These are phyloP conservation scores for Trifolium fragiferum DNA, from an alignment of 306 rosid genomes.

Conservation along the genomic window DNA sequence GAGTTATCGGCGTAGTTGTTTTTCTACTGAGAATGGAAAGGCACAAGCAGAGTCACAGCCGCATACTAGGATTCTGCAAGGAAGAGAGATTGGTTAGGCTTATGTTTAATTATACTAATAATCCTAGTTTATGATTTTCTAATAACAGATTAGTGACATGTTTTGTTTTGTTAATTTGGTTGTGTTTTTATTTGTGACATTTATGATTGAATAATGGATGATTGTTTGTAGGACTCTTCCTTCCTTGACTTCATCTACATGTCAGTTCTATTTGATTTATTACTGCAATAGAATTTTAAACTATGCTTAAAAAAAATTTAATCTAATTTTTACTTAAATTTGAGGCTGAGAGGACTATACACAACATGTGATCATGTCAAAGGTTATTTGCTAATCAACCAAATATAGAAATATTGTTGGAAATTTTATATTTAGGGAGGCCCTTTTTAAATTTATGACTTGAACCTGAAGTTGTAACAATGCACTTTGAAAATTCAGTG, in stretches of 20 bases:
- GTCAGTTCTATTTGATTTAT: conserved; percentile 6
- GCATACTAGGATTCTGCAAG: conserved; percentile 17
- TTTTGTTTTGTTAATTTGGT: conserved; percentile 7
- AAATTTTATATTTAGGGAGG: too few species aligned
- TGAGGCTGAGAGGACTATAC: too few species aligned
- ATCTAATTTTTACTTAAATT: too few species aligned
- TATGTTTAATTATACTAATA: background rate
- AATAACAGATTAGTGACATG: background rate
- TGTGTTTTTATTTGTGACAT: conserved; percentile 18
- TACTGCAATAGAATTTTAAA: background rate
- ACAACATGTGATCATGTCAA: too few species aligned
- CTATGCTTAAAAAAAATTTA: too few species aligned
- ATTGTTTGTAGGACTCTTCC: background rate
- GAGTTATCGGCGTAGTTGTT: conserved; percentile 47
- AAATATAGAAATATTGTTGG: too few species aligned
- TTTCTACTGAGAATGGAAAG: conserved; percentile 37
- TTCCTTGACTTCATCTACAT: conserved; percentile 45
- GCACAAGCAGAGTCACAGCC: conserved; percentile 9
- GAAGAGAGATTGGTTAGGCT: background rate
- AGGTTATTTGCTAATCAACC: too few species aligned
- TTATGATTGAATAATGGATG: conserved; percentile 35
- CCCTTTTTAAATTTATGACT: too few species aligned
- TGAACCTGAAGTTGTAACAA: too few species aligned
- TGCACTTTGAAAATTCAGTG: too few species aligned
- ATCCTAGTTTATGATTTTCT: background rate